Conservation (phyloP, 352 stramenopile species). For the Elongisporangium prolatum region DNA sequence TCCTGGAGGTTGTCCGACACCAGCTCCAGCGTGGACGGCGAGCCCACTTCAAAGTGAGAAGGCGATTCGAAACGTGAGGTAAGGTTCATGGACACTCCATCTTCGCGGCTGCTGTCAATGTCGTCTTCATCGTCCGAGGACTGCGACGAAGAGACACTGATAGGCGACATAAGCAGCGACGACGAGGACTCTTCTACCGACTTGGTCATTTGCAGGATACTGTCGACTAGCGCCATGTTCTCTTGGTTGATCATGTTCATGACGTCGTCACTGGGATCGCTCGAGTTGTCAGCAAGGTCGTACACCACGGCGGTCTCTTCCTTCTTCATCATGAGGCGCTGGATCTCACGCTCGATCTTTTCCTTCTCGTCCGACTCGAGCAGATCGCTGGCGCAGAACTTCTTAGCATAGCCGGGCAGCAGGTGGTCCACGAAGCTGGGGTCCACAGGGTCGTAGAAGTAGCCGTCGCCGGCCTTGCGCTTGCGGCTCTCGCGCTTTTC, state of each 20-base stretch:
- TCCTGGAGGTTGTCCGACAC: slow-evolving; percentile 78
- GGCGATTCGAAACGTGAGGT: too few species aligned
- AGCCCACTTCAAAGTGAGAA: slow-evolving; percentile 3
- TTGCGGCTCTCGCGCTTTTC: slow-evolving; percentile 80
- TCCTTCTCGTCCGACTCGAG: slow-evolving; percentile 78
- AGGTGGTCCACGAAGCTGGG: slow-evolving; percentile 83
- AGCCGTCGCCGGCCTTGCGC: slow-evolving; percentile 77
- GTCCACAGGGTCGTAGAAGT: slow-evolving; percentile 84
- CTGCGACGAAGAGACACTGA: slow-evolving; percentile 55
- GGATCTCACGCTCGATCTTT: slow-evolving; percentile 79
- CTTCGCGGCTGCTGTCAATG: slow-evolving; percentile 38
- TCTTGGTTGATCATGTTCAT: slow-evolving; percentile 37
- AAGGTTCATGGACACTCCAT: slow-evolving; percentile 6
- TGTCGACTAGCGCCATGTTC: slow-evolving; percentile 70
- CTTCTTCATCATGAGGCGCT: slow-evolving; percentile 74
- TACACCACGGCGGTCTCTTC: slow-evolving; percentile 28
- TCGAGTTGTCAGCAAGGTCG: slow-evolving; percentile 13
- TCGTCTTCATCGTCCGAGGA: slow-evolving; percentile 39
- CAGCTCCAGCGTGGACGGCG: slow-evolving; percentile 41
- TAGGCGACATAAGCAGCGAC: slow-evolving; percentile 46
- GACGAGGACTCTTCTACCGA: slow-evolving; percentile 50
- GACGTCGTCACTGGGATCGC: slow-evolving; percentile 10
- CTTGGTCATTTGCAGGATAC: slow-evolving; percentile 75
- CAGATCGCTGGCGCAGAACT: slow-evolving; percentile 59
- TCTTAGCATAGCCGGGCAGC: slow-evolving; percentile 71